phyloP scores from a whole-genome alignment of 192 early-diverging fungal species.

The Linnemannia zychae region DNA sequence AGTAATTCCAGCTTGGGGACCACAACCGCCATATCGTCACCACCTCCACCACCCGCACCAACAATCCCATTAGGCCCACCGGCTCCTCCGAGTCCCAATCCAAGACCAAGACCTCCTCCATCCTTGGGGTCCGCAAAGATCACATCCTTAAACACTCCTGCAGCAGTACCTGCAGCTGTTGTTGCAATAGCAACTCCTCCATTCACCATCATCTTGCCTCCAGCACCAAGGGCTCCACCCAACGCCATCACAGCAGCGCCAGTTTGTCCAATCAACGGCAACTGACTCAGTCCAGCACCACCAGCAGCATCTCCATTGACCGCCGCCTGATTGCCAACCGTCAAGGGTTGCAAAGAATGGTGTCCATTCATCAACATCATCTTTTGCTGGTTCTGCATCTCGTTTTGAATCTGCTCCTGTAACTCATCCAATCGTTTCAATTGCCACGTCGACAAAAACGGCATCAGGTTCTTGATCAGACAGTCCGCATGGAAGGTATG shows the following conservation, averaged over 20 bases:
- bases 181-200: constrained; percentile 50
- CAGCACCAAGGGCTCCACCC: constrained; percentile 46
- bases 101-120: constrained; percentile 10
- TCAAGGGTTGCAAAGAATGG: constrained; percentile 28
- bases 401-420: constrained; percentile 69
- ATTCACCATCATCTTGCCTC: constrained; percentile 46
- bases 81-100: constrained; percentile 15
- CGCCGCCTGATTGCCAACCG: constrained; percentile 6
- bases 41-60: constrained; percentile 29
- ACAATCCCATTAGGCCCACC: constrained; percentile 17
- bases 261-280: constrained; percentile 50
- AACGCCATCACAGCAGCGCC: constrained; percentile 54
- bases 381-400: constrained; percentile 58
- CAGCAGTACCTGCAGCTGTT: constrained; percentile 50
- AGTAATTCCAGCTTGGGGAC: constrained; percentile 62
- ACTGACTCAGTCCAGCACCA: constrained; percentile 7
- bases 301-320: constrained; percentile 28
- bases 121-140: constrained; percentile 50
- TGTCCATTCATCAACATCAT: constrained; percentile 37
- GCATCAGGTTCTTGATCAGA: constrained; percentile 68
- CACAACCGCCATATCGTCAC: constrained; percentile 62
- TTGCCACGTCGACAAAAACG: constrained; percentile 53
- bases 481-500: constrained; percentile 97
- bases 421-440: constrained; percentile 67
- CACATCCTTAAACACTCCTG: constrained; percentile 60